These are phyloP conservation scores for Cudoniella acicularis DNA, from an alignment of 495 filamentous ascomycete species.

Conservation along the genomic window DNA sequence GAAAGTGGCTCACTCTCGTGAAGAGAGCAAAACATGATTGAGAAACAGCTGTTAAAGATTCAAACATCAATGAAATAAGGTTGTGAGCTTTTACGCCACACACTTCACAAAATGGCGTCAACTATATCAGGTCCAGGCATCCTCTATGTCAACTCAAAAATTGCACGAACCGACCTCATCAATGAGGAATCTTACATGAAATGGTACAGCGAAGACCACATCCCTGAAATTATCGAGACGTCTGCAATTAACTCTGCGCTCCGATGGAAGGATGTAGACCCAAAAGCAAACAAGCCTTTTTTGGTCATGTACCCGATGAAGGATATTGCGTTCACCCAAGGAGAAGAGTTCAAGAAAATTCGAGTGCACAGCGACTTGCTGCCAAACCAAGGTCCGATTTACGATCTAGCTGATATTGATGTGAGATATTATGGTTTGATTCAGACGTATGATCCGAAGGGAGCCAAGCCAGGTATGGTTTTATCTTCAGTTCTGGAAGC, in stretches of 20 bases:
- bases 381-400: slow-evolving; percentile 18
- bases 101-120: background rate
- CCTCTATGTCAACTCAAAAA: slow-evolving; percentile 7
- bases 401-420: slow-evolving; percentile 27
- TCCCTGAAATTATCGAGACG: slow-evolving; percentile 28
- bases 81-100: too few relatives aligned
- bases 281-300: slow-evolving; percentile 20
- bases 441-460: slow-evolving; percentile 18
- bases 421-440: slow-evolving; percentile 20
- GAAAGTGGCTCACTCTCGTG: too few relatives aligned
- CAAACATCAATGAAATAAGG: too few relatives aligned
- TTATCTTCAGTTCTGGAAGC: slow-evolving; percentile 13
- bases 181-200: slow-evolving; percentile 15
- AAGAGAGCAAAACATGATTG: too few relatives aligned
- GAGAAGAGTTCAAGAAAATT: slow-evolving; percentile 28
- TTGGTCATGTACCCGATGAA: slow-evolving; percentile 29
- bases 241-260: slow-evolving; percentile 26
- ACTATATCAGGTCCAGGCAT: background rate
- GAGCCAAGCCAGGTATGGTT: slow-evolving; percentile 15
- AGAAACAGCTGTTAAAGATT: too few relatives aligned
- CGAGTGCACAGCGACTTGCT: slow-evolving; percentile 26
- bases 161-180: background rate
- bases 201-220: slow-evolving; percentile 31
- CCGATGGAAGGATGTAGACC: slow-evolving; percentile 23
- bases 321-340: slow-evolving; percentile 26